Base-by-base conservation (phyloP, 768 basidiomycete species). In the Candolleomyces eurysporus region DNA sequence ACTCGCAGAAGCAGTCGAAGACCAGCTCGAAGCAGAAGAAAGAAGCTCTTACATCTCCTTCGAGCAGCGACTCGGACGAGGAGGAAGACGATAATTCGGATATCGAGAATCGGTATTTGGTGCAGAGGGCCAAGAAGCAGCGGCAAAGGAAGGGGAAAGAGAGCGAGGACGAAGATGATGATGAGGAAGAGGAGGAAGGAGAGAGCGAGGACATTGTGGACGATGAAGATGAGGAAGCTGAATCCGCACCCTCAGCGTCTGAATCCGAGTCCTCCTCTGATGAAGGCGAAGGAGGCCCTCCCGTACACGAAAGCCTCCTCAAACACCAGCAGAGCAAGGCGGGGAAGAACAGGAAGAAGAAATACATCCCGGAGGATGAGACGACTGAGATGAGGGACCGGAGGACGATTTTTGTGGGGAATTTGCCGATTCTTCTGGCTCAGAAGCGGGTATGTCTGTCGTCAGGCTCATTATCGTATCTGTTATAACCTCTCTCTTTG, bases 401-500 rank as follows among this genome's bases (percentile, higher is more conserved):
- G 17, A 84, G 96, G 30, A 98, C 96, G 5, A 79, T 98, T 51
- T 99, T 99, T 72, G 77, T 99, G 14, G 96, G 96, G 3, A 98
- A 98, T 69, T 77, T 99, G 2, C 84, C 88, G 0, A 76, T 90
- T 1, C 88, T 91, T 8, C 84, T 92, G 19, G 88, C 87, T 17
- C 88, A 90, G 51, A 86, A 84, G 68, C 88, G 87, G 75, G 96
- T 95, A 63, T 48, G 84, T 75, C 39, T 50, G 21, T 14, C 19
- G 46, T n/a, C n/a, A n/a, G n/a, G n/a, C n/a, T n/a, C n/a, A n/a
- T n/a, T n/a, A n/a, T 19, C 21, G n/a, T 50, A 59, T 36, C 45
- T 43, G 40, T 21, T 19, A 50, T 36, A 9, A 1, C 46, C 52
- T 59, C 2, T 43, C 16, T 52, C 26, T 57, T 9, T 16, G n/a